Evolutionary conservation across 176 grass and related monocot species (phyloP).

Genomic region (Pontederia crassipes): DNA sequence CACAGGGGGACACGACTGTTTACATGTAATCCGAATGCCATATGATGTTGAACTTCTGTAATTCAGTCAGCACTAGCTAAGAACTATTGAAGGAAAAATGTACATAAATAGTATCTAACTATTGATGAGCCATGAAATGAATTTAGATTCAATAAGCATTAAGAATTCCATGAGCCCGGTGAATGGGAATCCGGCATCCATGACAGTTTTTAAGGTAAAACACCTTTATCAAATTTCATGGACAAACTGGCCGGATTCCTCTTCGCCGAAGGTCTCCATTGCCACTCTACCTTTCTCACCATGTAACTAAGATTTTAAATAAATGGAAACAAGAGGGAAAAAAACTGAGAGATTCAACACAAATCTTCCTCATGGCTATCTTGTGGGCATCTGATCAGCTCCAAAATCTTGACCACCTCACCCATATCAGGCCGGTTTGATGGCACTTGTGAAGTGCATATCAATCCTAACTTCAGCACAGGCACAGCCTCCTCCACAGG

Average conservation of each 20-base stretch:
- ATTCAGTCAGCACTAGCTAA: too few species aligned
- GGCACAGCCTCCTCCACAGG: constrained; percentile 62
- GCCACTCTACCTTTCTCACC: background rate
- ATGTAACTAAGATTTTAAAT: constrained; percentile 10
- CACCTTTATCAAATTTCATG: too few species aligned
- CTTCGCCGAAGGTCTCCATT: constrained; percentile 9
- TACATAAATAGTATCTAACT: too few species aligned
- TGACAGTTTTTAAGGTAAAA: too few species aligned
- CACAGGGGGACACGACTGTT: too few species aligned
- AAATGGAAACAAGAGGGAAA: constrained; percentile 9
- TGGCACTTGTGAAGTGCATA: constrained; percentile 86
- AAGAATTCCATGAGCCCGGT: too few species aligned
- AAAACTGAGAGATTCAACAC: constrained; percentile 34
- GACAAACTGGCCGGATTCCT: constrained; percentile 12
- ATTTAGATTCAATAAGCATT: too few species aligned
- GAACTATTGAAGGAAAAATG: too few species aligned
- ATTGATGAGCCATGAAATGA: too few species aligned
- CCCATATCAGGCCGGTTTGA: constrained; percentile 82
- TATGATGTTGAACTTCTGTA: too few species aligned
- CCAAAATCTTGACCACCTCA: constrained; percentile 74
- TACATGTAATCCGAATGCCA: too few species aligned
- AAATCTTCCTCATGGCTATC: constrained; percentile 43
- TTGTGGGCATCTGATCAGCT: constrained; percentile 58
- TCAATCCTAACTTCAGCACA: constrained; percentile 73
- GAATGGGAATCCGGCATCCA: too few species aligned